phyloP scores from a whole-genome alignment of 371 early-diverging fungal species.

The Conidiobolus incongruus region DNA sequence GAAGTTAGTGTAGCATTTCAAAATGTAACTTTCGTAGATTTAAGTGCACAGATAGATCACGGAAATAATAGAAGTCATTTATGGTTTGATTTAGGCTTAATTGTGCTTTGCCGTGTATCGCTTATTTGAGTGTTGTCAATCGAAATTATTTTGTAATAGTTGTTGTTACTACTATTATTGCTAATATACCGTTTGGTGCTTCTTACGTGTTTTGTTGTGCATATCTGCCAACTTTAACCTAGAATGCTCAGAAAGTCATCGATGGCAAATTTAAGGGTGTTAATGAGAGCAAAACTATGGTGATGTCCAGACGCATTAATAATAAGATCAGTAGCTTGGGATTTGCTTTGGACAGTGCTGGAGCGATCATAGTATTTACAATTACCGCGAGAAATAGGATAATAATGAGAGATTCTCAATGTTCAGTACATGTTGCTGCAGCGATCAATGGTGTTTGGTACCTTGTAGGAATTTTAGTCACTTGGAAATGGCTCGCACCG shows the following conservation, averaged over 20 bases:
- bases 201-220: slow-evolving; percentile 27
- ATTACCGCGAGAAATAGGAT: slow-evolving; percentile 17
- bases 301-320: slow-evolving; percentile 12
- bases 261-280: not conserved
- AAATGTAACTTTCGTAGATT: slow-evolving; percentile 24
- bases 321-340: slow-evolving; percentile 19
- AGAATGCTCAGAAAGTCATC: slow-evolving; percentile 17
- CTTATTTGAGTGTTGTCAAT: slow-evolving; percentile 9
- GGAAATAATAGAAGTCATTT: slow-evolving; percentile 21
- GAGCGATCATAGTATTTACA: slow-evolving; percentile 16
- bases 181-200: slow-evolving; percentile 20
- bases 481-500: slow-evolving; percentile 13
- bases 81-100: slow-evolving; percentile 17
- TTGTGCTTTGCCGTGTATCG: slow-evolving; percentile 13
- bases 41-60: slow-evolving; percentile 34
- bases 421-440: slow-evolving; percentile 14
- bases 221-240: slow-evolving; percentile 24
- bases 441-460: slow-evolving; percentile 25
- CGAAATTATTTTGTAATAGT: slow-evolving; percentile 14
- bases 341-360: slow-evolving; percentile 18
- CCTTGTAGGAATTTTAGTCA: slow-evolving; percentile 13
- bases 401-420: slow-evolving; percentile 8
- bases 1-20: slow-evolving; percentile 27
- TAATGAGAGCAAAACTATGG: slow-evolving; percentile 5
- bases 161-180: slow-evolving; percentile 16